Conservation (phyloP, 2,329 filamentous ascomycete species). For the Periconia digitata region DNA sequence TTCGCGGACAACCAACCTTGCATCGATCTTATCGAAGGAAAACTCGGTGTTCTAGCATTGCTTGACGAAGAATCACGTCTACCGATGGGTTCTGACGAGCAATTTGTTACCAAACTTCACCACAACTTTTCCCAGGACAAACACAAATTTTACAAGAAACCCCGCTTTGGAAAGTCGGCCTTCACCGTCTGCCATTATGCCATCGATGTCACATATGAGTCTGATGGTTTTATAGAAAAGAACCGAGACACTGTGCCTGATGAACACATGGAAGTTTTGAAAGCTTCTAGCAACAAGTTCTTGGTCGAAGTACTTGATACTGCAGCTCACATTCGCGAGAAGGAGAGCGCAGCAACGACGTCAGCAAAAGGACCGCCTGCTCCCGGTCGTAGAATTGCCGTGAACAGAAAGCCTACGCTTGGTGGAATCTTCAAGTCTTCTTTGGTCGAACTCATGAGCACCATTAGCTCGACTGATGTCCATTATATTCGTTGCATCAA, state of each 20-base stretch:
- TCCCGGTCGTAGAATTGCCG: conserved; percentile 81
- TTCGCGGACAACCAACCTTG: conserved; percentile 99
- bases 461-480: conserved; percentile 96
- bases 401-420: conserved; percentile 93
- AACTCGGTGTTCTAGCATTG: conserved; percentile 87
- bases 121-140: conserved; percentile 90
- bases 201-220: conserved; percentile 97
- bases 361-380: conserved; percentile 69
- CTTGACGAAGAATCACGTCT: conserved; percentile 95
- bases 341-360: conserved; percentile 65
- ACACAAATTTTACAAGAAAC: conserved; percentile 98
- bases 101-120: conserved; percentile 94
- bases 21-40: conserved; percentile 97
- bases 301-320: conserved; percentile 81
- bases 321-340: conserved; percentile 84
- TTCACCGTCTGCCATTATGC: conserved; percentile 99
- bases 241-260: conserved; percentile 98
- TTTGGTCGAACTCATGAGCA: conserved; percentile 95
- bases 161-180: conserved; percentile 91
- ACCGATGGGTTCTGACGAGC: conserved; percentile 95
- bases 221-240: conserved; percentile 98
- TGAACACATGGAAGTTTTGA: conserved; percentile 93
- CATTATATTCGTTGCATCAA: conserved; percentile 99
- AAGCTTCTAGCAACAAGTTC: conserved; percentile 81
- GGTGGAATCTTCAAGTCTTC: conserved; percentile 99